Evolutionary conservation across 768 basidiomycete genomes (phyloP).

Genomic region (Pleurotus giganteus): DNA sequence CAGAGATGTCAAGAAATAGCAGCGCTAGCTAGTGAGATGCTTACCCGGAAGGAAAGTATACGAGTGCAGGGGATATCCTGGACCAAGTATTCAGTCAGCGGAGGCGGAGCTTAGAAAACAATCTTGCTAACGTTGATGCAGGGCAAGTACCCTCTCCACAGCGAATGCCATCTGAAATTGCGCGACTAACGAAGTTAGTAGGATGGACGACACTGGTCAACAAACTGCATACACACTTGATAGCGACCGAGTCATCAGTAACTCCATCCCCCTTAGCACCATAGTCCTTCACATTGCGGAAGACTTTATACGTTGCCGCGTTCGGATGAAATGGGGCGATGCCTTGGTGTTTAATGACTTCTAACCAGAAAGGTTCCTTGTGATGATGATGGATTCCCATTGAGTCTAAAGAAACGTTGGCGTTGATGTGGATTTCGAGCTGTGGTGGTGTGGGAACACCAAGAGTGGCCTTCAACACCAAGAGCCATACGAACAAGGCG

Average conservation of each 20-base stretch:
- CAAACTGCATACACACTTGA: conserved; percentile 44
- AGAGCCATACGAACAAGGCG: background rate
- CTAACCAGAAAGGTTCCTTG: conserved; percentile 64
- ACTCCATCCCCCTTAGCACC: conserved; percentile 54
- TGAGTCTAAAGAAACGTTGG: conserved; percentile 6
- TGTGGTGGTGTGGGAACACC: background rate
- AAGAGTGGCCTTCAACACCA: background rate
- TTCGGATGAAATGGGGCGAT: conserved; percentile 61
- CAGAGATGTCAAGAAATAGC: background rate
- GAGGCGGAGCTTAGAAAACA: background rate
- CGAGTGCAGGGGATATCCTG: conserved; percentile 65
- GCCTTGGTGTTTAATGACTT: conserved; percentile 70
- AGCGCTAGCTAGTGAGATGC: conserved; percentile 14
- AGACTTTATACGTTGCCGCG: conserved; percentile 58
- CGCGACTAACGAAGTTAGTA: conserved; percentile 37
- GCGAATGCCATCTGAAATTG: conserved; percentile 58
- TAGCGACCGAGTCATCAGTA: conserved; percentile 71
- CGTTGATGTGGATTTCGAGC: background rate
- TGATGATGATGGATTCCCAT: conserved; percentile 48
- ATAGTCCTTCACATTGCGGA: conserved; percentile 68
- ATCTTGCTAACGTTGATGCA: conserved; percentile 53
- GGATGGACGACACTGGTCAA: background rate
- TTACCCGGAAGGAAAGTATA: conserved; percentile 74
- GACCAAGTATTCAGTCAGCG: background rate
- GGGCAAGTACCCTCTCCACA: conserved; percentile 58